These are phyloP conservation scores for Ophiocordyceps robertsii DNA, from an alignment of 2,329 filamentous ascomycete genomes.

Conservation along the genomic window DNA sequence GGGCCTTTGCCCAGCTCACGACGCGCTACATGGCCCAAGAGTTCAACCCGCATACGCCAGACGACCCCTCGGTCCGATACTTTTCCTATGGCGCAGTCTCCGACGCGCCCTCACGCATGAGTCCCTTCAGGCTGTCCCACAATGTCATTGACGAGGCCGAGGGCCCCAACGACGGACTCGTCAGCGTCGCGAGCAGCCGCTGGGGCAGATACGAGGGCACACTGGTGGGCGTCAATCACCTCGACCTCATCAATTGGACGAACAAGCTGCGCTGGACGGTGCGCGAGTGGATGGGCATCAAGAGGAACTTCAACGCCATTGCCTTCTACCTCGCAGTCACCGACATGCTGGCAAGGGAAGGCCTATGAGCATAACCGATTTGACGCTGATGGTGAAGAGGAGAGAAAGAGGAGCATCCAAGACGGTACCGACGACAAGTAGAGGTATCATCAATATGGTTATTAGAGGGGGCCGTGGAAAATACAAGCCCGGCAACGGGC, in stretches of 20 bases:
- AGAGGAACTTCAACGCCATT: slow-evolving; percentile 50
- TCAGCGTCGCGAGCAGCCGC: slow-evolving; percentile 47
- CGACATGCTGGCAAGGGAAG: slow-evolving; percentile 60
- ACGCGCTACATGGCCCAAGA: slow-evolving; percentile 40
- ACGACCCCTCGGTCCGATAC: slow-evolving; percentile 39
- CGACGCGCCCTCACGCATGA: slow-evolving; percentile 41
- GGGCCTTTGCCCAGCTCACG: slow-evolving; percentile 48
- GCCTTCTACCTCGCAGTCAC: slow-evolving; percentile 54
- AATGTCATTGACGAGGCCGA: slow-evolving; percentile 34
- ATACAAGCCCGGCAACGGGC: slow-evolving; percentile 10
- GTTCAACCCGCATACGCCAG: slow-evolving; percentile 45
- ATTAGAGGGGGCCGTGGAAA: slow-evolving; percentile 8
- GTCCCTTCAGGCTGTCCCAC: slow-evolving; percentile 44
- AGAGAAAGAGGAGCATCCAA: no score
- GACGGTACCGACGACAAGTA: no score
- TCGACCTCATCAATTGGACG: slow-evolving; percentile 57
- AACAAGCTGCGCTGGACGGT: slow-evolving; percentile 44
- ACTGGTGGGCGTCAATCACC: slow-evolving; percentile 45
- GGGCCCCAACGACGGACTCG: slow-evolving; percentile 53
- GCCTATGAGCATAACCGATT: slow-evolving; percentile 19
- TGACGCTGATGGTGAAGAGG: no score
- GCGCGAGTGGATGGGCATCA: slow-evolving; percentile 36
- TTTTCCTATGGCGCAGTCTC: slow-evolving; percentile 48
- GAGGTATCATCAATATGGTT: slow-evolving; percentile 11
- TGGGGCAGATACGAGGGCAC: slow-evolving; percentile 55